These are phyloP conservation scores for Claviceps pusilla DNA, from an alignment of 2,329 filamentous ascomycete genomes.

Conservation along the genomic window DNA sequence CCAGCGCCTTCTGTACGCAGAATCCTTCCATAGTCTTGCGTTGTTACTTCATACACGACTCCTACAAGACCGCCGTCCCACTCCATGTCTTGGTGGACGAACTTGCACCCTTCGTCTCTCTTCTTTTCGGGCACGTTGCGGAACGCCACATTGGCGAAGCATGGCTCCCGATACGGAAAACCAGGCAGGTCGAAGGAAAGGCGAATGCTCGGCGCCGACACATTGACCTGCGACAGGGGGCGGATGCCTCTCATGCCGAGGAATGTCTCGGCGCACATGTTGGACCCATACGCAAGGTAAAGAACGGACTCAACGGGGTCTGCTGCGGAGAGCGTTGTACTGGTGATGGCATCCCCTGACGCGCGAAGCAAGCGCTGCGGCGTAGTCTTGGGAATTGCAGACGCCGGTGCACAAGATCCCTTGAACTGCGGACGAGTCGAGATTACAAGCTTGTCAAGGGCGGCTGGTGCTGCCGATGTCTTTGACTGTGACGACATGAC, in stretches of 20 bases:
- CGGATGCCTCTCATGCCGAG: conserved; percentile 61
- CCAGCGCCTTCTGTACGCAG: conserved; percentile 85
- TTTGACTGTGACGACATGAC: neutral
- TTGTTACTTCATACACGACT: conserved; percentile 88
- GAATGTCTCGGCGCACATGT: conserved; percentile 69
- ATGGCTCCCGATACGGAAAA: conserved; percentile 75
- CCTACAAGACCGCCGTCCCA: conserved; percentile 80
- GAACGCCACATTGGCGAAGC: conserved; percentile 68
- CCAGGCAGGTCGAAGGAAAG: conserved; percentile 79
- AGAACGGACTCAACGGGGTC: conserved; percentile 50
- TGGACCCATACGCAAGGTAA: conserved; percentile 85
- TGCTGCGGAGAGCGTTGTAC: conserved; percentile 10
- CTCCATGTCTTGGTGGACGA: conserved; percentile 7
- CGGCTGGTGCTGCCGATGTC: conserved; percentile 6
- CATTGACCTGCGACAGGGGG: conserved; percentile 67
- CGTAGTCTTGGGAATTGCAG: conserved; percentile 20
- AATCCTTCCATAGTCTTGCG: conserved; percentile 67
- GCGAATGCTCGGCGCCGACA: conserved; percentile 61
- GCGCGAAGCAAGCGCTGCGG: conserved; percentile 15
- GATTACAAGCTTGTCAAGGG: conserved; percentile 13
- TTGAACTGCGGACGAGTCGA: conserved; percentile 9
- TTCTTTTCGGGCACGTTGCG: conserved; percentile 35
- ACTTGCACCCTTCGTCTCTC: conserved; percentile 12
- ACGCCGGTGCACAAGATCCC: conserved; percentile 15
- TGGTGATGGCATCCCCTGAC: conserved; percentile 12